A percentile compares a stretch with the other conserved stretches of the same genome.
Conservation (phyloP, 257 asterid species). For the Scutellaria galericulata region DNA sequence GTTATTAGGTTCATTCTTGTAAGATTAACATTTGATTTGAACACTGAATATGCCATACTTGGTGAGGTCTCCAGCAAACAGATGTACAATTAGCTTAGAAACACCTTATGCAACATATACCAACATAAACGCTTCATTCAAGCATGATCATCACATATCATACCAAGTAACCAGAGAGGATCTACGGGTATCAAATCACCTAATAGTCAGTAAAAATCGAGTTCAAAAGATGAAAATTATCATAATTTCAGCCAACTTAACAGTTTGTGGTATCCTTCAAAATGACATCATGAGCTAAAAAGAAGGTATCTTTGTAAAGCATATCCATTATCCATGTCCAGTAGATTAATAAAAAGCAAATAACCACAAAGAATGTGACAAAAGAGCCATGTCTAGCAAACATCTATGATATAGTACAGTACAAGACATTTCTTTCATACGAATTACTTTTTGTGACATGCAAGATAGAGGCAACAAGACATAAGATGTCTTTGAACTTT, state of each 20-base stretch:
- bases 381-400: slow-evolving; percentile 16
- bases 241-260: not conserved
- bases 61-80: not conserved
- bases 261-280: not conserved
- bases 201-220: slow-evolving; percentile 7
- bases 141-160: slow-evolving; percentile 8
- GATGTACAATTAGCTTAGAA: not conserved
- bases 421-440: slow-evolving; percentile 16
- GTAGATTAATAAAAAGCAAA: slow-evolving; percentile 18
- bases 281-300: slow-evolving; percentile 24
- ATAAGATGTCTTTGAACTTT: slow-evolving; percentile 15
- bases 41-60: no score
- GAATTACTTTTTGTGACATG: not conserved
- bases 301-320: slow-evolving; percentile 9
- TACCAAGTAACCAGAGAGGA: slow-evolving; percentile 1
- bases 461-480: slow-evolving; percentile 22
- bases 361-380: slow-evolving; percentile 25
- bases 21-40: no score
- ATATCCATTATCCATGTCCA: slow-evolving; percentile 7
- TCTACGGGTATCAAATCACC: not conserved
- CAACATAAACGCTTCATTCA: not conserved
- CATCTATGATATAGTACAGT: slow-evolving; percentile 8
- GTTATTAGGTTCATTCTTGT: no score
- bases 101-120: slow-evolving; percentile 4
- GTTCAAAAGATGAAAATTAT: slow-evolving; percentile 15